Conservation (phyloP, 2,329 filamentous ascomycete species). For the Cladosporium austrohemisphaericum region DNA sequence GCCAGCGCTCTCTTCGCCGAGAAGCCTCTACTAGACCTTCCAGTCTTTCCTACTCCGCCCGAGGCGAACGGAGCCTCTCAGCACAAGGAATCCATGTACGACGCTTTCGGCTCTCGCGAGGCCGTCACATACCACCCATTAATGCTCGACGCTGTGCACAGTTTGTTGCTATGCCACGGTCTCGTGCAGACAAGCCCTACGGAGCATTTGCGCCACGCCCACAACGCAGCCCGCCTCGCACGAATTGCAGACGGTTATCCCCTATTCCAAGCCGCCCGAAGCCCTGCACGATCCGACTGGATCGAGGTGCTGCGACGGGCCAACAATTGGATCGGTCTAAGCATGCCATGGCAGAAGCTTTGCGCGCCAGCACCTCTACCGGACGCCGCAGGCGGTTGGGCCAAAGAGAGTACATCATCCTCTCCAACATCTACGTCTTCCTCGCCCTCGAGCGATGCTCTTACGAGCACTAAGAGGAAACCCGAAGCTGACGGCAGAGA, state of each 20-base stretch:
- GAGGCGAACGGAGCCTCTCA: slow-evolving; percentile 18
- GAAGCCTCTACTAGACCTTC: slow-evolving; percentile 62
- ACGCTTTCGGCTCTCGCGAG: slow-evolving; percentile 49
- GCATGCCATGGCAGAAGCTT: slow-evolving; percentile 64
- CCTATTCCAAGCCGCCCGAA: slow-evolving; percentile 69
- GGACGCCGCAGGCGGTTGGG: slow-evolving; percentile 33
- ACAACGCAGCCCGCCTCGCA: slow-evolving; percentile 74
- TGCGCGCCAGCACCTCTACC: slow-evolving; percentile 52
- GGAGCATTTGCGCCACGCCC: slow-evolving; percentile 72
- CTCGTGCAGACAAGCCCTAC: slow-evolving; percentile 74
- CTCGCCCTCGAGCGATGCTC: slow-evolving; percentile 9
- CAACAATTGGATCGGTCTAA: slow-evolving; percentile 66
- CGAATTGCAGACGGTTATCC: slow-evolving; percentile 76
- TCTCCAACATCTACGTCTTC: slow-evolving; percentile 6
- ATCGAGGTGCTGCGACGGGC: slow-evolving; percentile 66
- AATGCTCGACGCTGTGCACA: too few relatives aligned
- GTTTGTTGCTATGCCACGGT: too few relatives aligned
- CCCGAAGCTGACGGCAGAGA: slow-evolving; percentile 13
- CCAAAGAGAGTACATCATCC: slow-evolving; percentile 23
- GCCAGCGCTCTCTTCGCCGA: slow-evolving; percentile 68
- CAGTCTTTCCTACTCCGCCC: slow-evolving; percentile 60
- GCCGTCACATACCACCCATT: slow-evolving; percentile 77
- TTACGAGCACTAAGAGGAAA: background rate
- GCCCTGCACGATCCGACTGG: slow-evolving; percentile 74
- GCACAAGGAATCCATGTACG: slow-evolving; percentile 27